These are phyloP conservation scores for Warburgia ugandensis DNA, from an alignment of 164 flowering plant genomes.

Conservation along the genomic window DNA sequence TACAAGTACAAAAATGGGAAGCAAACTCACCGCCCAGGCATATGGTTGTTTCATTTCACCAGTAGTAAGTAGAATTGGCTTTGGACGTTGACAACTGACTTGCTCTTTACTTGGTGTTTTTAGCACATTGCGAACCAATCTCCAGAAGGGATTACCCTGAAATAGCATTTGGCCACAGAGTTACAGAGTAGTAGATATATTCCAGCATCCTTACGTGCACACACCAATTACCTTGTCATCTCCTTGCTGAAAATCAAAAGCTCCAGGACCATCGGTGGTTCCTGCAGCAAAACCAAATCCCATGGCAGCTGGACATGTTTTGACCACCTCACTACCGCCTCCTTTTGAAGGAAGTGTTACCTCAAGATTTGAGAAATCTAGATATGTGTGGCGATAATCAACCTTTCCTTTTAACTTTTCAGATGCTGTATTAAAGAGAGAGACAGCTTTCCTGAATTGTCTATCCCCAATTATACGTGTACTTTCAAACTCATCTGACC, in stretches of 20 bases:
- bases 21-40: slow-evolving; percentile 88
- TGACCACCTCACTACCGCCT: slow-evolving; percentile 50
- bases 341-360: slow-evolving; percentile 54
- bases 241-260: slow-evolving; percentile 97
- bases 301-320: slow-evolving; percentile 98
- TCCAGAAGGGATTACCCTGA: slow-evolving; percentile 98
- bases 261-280: slow-evolving; percentile 99
- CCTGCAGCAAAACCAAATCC: slow-evolving; percentile 99
- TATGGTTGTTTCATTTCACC: slow-evolving; percentile 96
- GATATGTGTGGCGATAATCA: slow-evolving; percentile 62
- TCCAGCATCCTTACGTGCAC: not conserved
- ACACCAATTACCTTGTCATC: slow-evolving; percentile 53
- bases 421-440: slow-evolving; percentile 68
- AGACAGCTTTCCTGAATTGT: slow-evolving; percentile 76
- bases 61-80: slow-evolving; percentile 94
- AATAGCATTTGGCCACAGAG: not conserved
- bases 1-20: not conserved
- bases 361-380: slow-evolving; percentile 81
- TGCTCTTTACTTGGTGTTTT: slow-evolving; percentile 70
- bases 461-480: slow-evolving; percentile 90
- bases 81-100: slow-evolving; percentile 78
- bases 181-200: not conserved
- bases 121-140: slow-evolving; percentile 58
- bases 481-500: slow-evolving; percentile 96
- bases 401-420: slow-evolving; percentile 79